Evolutionary conservation across 805 yeast species (phyloP), one percentile per base, ranked within the genome.

Genomic region (Starmerella etchellsii): DNA sequence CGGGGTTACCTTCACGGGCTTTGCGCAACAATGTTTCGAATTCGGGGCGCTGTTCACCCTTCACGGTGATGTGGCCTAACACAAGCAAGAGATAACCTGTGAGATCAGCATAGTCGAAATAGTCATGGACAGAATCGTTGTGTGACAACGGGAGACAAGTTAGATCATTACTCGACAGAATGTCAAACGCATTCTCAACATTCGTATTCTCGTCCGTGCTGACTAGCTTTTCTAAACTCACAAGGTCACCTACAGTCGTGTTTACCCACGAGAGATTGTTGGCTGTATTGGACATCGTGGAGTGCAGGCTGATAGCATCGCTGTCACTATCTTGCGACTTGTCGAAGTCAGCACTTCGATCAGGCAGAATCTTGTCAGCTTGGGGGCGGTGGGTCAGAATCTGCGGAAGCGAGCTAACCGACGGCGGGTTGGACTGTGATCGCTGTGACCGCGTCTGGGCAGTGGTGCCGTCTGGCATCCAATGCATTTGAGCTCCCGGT

Each of bases 71-170:
- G 54, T 80, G 82, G 57, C 88, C 87, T 66, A 87, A 68, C 19
- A 91, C 91, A 45, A 91, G 64, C 49, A 88, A 65, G 48, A 88
- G 65, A 58, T 85, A 85, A 11, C 95, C 78, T 54, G 83, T 85
- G 60, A 88, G 69, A 62, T 88, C 96, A 23, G 88, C 72, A 62
- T 84, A 91, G 61, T 91, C 98, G 59, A 88, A 88, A 2, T 94
- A 80, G 45, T 80, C 68, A 31, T 22, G 39, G 13, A 48, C 37
- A 11, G 40, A 41, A 33, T 47, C 40, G 16, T 42, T 30, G 21
- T 42, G 32, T 11, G 47, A 34, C 15, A 88, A 91, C 0, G 98
- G 97, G 41, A 91, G 65, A 14, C 93, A 79, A 2, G 95, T 88
- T 54, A 91, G 70, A 48, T 79, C 76, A 59, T 87, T 70, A 25